These are phyloP conservation scores for Talaromyces pinophilus DNA, from an alignment of 2,329 filamentous ascomycete species.

Conservation along the genomic window DNA sequence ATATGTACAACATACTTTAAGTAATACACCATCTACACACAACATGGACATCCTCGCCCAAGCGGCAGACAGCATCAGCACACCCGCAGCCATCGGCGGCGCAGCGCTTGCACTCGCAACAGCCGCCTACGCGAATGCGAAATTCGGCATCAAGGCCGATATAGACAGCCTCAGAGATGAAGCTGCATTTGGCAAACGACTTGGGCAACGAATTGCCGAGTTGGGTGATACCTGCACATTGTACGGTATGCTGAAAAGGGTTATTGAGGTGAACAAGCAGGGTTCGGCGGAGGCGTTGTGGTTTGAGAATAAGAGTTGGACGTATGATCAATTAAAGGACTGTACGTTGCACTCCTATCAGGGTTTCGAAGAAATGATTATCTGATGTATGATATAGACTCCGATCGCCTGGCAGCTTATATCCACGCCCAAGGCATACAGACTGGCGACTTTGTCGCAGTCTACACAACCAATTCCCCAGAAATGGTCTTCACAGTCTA, in stretches of 20 bases:
- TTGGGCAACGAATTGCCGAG: constrained; percentile 39
- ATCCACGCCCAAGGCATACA: constrained; percentile 42
- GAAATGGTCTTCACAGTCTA: constrained; percentile 51
- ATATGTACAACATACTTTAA: not conserved
- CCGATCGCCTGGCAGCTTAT: constrained; percentile 47
- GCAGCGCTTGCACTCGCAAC: constrained; percentile 40
- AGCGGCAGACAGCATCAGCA: constrained; percentile 14
- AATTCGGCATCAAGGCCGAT: constrained; percentile 45
- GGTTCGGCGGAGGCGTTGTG: constrained; percentile 47
- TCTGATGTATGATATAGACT: constrained; percentile 35
- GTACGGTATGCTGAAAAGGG: constrained; percentile 47
- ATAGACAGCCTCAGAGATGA: constrained; percentile 39
- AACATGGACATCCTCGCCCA: constrained; percentile 21
- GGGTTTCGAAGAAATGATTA: not conserved
- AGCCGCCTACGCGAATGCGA: constrained; percentile 49
- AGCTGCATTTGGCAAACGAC: constrained; percentile 35
- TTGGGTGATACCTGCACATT: constrained; percentile 44
- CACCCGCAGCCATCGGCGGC: constrained; percentile 24
- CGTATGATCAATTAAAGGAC: constrained; percentile 48
- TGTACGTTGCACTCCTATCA: constrained; percentile 34
- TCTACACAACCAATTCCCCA: constrained; percentile 53
- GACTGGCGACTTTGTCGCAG: constrained; percentile 46
- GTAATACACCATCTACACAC: not conserved
- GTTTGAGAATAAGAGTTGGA: constrained; percentile 54
- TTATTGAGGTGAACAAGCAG: constrained; percentile 43